Base-by-base conservation (phyloP, 352 stramenopile genomes). In the Aphanomyces euteiches region DNA sequence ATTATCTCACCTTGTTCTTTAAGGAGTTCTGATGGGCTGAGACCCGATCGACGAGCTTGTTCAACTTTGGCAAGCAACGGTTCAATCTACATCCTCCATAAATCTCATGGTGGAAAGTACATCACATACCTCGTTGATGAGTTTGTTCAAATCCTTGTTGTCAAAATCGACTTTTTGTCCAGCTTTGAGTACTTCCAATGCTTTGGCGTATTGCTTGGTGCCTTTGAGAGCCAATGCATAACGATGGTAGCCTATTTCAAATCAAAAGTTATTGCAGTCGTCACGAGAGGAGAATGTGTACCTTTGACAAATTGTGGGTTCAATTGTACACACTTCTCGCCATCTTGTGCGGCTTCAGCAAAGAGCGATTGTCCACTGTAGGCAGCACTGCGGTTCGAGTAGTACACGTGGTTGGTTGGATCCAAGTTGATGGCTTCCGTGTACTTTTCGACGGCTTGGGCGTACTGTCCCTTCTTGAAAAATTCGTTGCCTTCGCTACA, bases 271-370 rank as follows among this genome's bases (percentile, higher is more conserved):
- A 2, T 45, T 67, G 21, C 19, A 38, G 15, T 65, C 28, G n/a
- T 28, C 57, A 43, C 37, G 10, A 10, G 12, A 47, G 28, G 7
- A 34, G 40, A 2, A 10, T 28, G 36, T 64, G 19, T 66, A 68
- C 78, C 95, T 76, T 98, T 98, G 72, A 98, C 90, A 70, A 98
- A 98, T 66, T 88, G 81, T 12, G 90, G 88, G 73, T 98, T 96
- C 6, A 97, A 67, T 60, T 89, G 78, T 60, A 98, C 94, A 75
- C 95, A 98, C 57, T 89, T 79, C 40, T 86, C 85, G 37, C 82
- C 89, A 61, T 97, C 93, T 5, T 88, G 78, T 8, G 83, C 91
- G 59, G 96, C 96, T 67, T 98, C 84, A 58, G 87, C 69, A 70
- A 81, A 92, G 74, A 90, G 86, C 17, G 77, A 74, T 74, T 74